These are phyloP conservation scores for Fusarium sulawesiense DNA, from an alignment of 2,329 filamentous ascomycete species.

Conservation along the genomic window DNA sequence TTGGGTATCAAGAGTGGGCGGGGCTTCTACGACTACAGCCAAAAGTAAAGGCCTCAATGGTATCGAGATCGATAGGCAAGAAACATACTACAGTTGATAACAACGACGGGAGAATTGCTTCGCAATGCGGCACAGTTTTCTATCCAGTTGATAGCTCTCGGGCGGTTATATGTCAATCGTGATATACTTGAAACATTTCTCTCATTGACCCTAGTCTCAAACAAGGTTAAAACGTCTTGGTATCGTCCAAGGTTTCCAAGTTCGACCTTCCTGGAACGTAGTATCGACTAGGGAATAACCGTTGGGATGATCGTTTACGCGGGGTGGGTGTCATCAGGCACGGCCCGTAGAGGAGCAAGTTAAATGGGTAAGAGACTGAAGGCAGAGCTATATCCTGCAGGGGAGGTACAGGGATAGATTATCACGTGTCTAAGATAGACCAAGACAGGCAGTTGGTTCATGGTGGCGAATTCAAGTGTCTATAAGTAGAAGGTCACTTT, in stretches of 20 bases:
- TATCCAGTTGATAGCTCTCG: not conserved
- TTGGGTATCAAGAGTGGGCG: slow-evolving; percentile 47
- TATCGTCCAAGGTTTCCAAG: not conserved
- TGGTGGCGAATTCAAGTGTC: not conserved
- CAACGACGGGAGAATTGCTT: not conserved
- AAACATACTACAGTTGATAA: not conserved
- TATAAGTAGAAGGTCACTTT: not conserved
- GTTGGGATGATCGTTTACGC: not conserved
- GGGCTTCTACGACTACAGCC: slow-evolving; percentile 45
- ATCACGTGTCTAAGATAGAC: not conserved
- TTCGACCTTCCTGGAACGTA: slow-evolving; percentile 1
- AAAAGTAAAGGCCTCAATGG: not conserved
- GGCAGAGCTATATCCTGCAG: not conserved
- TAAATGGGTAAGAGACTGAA: not conserved
- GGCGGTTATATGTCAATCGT: not conserved
- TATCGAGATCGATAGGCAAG: not conserved
- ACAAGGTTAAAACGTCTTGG: not conserved
- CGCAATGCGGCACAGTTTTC: not conserved
- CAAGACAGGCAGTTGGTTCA: not conserved
- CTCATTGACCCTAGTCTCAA: not conserved
- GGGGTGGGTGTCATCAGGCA: not conserved
- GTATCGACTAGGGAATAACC: not conserved
- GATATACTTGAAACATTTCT: not conserved
- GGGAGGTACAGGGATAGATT: too few species aligned
- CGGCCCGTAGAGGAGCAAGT: not conserved